Base-by-base conservation (phyloP, 805 yeast genomes). In the Diddensiella santjacobensis region DNA sequence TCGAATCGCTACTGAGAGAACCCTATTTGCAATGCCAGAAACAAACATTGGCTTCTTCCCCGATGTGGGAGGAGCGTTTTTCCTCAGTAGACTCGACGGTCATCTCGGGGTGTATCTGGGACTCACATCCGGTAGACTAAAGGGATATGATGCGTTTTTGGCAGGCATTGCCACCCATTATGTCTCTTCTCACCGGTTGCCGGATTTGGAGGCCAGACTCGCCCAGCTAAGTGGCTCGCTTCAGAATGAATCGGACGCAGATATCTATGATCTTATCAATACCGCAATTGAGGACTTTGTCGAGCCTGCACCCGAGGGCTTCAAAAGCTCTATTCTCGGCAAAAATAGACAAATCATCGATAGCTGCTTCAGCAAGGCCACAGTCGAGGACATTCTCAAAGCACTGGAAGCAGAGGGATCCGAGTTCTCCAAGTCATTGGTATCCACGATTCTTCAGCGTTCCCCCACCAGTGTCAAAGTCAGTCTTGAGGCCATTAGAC, bases 1-100 rank as follows among this genome's bases (percentile, higher is more conserved):
- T 73, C 80, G 98, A 62, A 71, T 93, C 33, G 95, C 95, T n/a
- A 86, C 96, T 37, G 97, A 91, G 59, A 77, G 79, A 59, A 90
- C 98, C 8, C 77, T 83, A 64, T 78, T 89, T 70, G 96, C 98
- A 53, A 93, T 93, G 99, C 98, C 99, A 5, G 98, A 93, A 69
- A 85, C 95, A 75, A 89, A 87, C 61, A 93, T 93, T 65, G 99
- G 99, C 1, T 87, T 88, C 67, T 86, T 87, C 69, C 95, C 96
- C 18, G 99, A 93, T 66, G 98, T 93, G 10, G 99, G 97, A 39
- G 83, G 95, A 31, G 80, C 95, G 8, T 91, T 87, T 69, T 90
- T 89, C 68, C 71, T 93, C 58, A 89, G 96, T 29, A 79, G 85
- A 54, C 68, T 88, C 51, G 89, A 87, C 59, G 87, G 87, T 45